Percentiles rank a stretch among this genome's conserved stretches.
phyloP scores from a whole-genome alignment of 2,329 filamentous ascomycete genomes.

The Apiospora hydei region DNA sequence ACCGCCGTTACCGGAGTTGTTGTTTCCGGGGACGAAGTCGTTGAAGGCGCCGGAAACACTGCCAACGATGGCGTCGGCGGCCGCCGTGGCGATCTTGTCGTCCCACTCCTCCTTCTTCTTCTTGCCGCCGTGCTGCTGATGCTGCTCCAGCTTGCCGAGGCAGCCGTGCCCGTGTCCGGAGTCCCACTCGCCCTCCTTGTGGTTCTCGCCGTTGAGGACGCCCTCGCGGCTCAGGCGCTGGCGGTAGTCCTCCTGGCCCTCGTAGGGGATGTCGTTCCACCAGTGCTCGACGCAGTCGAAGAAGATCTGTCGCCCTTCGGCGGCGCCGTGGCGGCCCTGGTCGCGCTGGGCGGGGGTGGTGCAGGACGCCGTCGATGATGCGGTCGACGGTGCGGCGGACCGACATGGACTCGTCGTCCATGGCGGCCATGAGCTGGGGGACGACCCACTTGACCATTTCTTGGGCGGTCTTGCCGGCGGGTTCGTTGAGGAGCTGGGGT shows the following conservation, averaged over 20 bases:
- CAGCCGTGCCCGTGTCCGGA: constrained; percentile 71
- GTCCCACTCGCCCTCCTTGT: constrained; percentile 87
- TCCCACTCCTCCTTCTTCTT: constrained; percentile 57
- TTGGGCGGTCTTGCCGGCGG: constrained; percentile 82
- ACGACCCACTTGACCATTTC: constrained; percentile 84
- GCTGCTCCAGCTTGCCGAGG: constrained; percentile 79
- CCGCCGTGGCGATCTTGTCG: constrained; percentile 56
- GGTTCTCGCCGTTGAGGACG: constrained; percentile 77
- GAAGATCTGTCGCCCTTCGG: constrained; percentile 77
- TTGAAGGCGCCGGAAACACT: constrained; percentile 63
- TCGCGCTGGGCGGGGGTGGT: constrained; percentile 86
- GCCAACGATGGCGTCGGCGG: constrained; percentile 63
- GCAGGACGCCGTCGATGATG: constrained; percentile 83
- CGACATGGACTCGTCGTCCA: constrained; percentile 79
- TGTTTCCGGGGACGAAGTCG: constrained; percentile 45
- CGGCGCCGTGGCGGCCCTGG: constrained; percentile 72
- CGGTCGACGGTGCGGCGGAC: constrained; percentile 74
- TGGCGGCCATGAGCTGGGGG: constrained; percentile 86
- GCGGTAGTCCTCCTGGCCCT: constrained; percentile 72
- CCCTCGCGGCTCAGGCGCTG: constrained; percentile 79
- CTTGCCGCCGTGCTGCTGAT: constrained; percentile 48
- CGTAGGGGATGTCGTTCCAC: constrained; percentile 75
- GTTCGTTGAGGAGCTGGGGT: constrained; percentile 77
- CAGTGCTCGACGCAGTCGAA: constrained; percentile 84
- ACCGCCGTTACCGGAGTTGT: constrained; percentile 47